Percentiles rank a stretch among this genome's conserved stretches.
Conservation (phyloP, 306 rosid species). For the Elaeagnus macrophylla region DNA sequence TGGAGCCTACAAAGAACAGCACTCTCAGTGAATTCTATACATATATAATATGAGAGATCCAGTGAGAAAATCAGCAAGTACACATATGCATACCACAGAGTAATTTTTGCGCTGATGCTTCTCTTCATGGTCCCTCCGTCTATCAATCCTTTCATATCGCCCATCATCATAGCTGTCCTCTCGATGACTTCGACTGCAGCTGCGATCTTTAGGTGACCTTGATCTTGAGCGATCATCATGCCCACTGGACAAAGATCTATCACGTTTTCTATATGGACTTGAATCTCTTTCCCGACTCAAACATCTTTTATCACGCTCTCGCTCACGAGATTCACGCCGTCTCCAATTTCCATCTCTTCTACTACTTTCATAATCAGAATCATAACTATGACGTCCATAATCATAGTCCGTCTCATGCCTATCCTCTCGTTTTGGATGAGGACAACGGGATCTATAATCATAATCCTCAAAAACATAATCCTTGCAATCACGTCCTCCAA, state of each 20-base stretch:
- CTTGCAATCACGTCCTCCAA: constrained; percentile 57
- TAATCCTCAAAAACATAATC: constrained; percentile 75
- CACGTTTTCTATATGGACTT: constrained; percentile 68
- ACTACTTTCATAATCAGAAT: constrained; percentile 82
- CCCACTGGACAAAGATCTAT: constrained; percentile 63
- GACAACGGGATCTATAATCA: constrained; percentile 51
- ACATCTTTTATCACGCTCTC: constrained; percentile 61
- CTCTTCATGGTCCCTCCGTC: constrained; percentile 67
- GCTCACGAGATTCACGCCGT: constrained; percentile 64
- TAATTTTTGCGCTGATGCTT: constrained; percentile 60
- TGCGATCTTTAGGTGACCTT: constrained; percentile 83
- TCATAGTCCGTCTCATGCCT: constrained; percentile 66
- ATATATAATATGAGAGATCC: not conserved
- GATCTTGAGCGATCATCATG: constrained; percentile 70
- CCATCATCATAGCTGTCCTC: constrained; percentile 71
- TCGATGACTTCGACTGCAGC: constrained; percentile 67
- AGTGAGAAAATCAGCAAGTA: constrained; percentile 13
- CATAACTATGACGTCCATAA: constrained; percentile 60
- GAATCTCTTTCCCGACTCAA: constrained; percentile 61
- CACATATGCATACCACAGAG: constrained; percentile 53
- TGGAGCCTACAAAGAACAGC: constrained; percentile 60
- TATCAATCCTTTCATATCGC: constrained; percentile 46
- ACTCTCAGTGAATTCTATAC: constrained; percentile 10
- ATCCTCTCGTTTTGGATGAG: constrained; percentile 69
- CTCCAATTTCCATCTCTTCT: constrained; percentile 74